phyloP scores from a whole-genome alignment of 495 filamentous ascomycete genomes.

The Oleoguttula mirabilis region DNA sequence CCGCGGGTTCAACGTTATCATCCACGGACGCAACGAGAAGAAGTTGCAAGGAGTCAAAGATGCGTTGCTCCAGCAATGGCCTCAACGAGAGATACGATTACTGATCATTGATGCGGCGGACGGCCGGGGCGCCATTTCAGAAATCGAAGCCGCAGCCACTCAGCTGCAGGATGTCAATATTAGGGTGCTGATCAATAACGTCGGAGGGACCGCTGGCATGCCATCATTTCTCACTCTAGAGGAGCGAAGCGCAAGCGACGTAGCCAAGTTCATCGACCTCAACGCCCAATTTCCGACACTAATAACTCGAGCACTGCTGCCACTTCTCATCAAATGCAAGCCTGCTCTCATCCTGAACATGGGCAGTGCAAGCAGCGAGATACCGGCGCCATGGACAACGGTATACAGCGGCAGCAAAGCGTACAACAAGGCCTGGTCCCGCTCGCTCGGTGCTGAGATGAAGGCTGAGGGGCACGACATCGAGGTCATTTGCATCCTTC shows the following conservation, averaged over 20 bases:
- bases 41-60: conserved; percentile 33
- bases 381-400: not conserved
- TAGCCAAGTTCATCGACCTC: conserved; percentile 16
- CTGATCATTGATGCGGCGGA: conserved; percentile 30
- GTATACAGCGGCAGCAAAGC: conserved; percentile 2
- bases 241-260: conserved; percentile 5
- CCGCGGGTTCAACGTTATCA: conserved; percentile 44
- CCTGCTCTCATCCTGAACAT: conserved; percentile 36
- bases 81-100: conserved; percentile 19
- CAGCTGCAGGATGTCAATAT: conserved; percentile 5
- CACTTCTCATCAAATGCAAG: conserved; percentile 23
- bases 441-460: conserved; percentile 1
- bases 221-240: not conserved
- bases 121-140: not conserved
- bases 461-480: conserved; percentile 2
- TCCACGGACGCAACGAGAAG: conserved; percentile 41
- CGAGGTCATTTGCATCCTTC: not conserved
- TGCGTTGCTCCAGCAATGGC: conserved; percentile 29
- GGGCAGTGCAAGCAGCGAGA: conserved; percentile 19
- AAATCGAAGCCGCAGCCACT: conserved; percentile 22
- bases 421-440: conserved; percentile 3
- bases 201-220: conserved; percentile 28
- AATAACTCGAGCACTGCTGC: conserved; percentile 33
- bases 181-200: conserved; percentile 38
- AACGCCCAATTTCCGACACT: conserved; percentile 25